These are phyloP conservation scores for Xylariaceae sp. DNA, from an alignment of 2,329 filamentous ascomycete genomes.

Conservation along the genomic window DNA sequence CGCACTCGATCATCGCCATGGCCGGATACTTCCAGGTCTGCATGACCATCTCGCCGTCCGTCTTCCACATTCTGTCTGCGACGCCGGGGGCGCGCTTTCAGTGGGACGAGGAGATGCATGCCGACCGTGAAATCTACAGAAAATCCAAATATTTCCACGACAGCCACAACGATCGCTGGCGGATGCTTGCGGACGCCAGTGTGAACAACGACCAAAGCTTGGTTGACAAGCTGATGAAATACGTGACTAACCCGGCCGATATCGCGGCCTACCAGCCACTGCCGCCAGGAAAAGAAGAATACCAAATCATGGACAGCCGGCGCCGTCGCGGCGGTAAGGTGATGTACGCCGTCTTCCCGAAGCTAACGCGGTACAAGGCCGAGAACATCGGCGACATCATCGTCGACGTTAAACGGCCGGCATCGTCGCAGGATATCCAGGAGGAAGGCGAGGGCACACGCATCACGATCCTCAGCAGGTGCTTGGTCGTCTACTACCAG, in stretches of 20 bases:
- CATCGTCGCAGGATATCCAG: neutral
- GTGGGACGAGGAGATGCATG: constrained; percentile 35
- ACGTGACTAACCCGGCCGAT: neutral
- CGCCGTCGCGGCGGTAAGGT: constrained; percentile 42
- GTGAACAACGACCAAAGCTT: neutral
- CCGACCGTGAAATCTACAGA: constrained; percentile 34
- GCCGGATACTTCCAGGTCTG: constrained; percentile 41
- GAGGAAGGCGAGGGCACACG: constrained; percentile 35
- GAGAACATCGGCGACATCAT: constrained; percentile 29
- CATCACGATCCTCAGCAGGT: constrained; percentile 32
- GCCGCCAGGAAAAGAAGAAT: constrained; percentile 20
- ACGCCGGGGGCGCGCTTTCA: constrained; percentile 42
- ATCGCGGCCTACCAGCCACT: constrained; percentile 3
- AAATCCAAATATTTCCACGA: constrained; percentile 32
- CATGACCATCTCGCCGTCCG: constrained; percentile 37
- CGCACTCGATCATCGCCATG: constrained; percentile 39
- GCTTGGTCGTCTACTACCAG: constrained; percentile 43
- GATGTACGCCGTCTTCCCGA: constrained; percentile 44
- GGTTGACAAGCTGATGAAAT: neutral
- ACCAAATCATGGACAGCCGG: constrained; percentile 26
- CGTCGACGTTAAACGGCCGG: neutral
- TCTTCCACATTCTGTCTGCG: constrained; percentile 42
- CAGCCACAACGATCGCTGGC: constrained; percentile 27
- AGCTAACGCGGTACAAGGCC: constrained; percentile 38
- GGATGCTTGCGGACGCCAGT: constrained; percentile 12